Evolutionary conservation across 1,284 basidiomycete genomes (phyloP).

Genomic region (Trichosporon inkin): DNA sequence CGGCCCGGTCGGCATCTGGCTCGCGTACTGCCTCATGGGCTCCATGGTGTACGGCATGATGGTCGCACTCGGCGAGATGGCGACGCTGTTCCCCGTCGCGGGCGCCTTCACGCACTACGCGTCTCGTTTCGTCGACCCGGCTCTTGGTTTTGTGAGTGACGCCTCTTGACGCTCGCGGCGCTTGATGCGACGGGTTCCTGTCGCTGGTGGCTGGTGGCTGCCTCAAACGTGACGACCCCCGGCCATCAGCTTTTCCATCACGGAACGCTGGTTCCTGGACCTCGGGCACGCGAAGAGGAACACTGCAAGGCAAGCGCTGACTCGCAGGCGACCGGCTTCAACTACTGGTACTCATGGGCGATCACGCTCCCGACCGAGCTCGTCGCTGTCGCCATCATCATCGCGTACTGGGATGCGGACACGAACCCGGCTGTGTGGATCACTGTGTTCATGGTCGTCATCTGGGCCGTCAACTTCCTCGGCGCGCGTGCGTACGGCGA

Average conservation of each 20-base stretch:
- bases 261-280: no score
- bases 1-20: constrained; percentile 52
- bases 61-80: constrained; percentile 52
- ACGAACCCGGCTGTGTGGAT: constrained; percentile 49
- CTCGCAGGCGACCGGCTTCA: constrained; percentile 24
- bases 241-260: no score
- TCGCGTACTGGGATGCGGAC: constrained; percentile 37
- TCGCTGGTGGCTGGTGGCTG: no score
- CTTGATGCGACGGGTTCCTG: no score
- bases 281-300: no score
- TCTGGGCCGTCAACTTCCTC: constrained; percentile 50
- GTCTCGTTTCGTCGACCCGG: constrained; percentile 55
- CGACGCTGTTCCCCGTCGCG: constrained; percentile 46
- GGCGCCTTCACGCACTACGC: constrained; percentile 49
- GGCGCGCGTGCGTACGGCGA: constrained; percentile 42
- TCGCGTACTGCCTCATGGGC: constrained; percentile 48
- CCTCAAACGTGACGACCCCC: no score
- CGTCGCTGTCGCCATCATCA: constrained; percentile 28
- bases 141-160: constrained; percentile 49
- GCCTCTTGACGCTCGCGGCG: no score
- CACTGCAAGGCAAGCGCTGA: no score
- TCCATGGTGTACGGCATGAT: constrained; percentile 48
- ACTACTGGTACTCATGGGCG: constrained; percentile 44
- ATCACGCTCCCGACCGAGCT: constrained; percentile 38
- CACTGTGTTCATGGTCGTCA: constrained; percentile 46